Evolutionary conservation across 2,329 filamentous ascomycete species (phyloP), one percentile per base, ranked within the genome.

Genomic region (Talaromyces sp.): DNA sequence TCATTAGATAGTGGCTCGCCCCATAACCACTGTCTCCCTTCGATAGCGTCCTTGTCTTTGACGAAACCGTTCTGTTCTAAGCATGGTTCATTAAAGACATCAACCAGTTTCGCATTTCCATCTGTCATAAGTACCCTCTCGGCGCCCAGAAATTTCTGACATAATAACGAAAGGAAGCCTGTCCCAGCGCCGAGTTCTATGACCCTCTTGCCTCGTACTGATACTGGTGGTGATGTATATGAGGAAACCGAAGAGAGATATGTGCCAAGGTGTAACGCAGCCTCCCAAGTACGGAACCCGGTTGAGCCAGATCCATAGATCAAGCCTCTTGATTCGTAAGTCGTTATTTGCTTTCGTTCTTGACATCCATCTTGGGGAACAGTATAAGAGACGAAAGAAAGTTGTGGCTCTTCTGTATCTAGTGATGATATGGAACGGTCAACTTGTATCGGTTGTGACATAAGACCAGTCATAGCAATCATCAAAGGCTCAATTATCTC

Each of bases 401-500:
- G 89, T 69, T 86, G 72, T 76, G 93, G 91, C 25, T 86, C 89
- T 1, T 44, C 48, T 62, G 87, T 84, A 42, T 82, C 78, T 28
- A 83, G 73, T 71, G 92, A 74, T 71, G 92, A 87, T 16, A 39
- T 37, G 14, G 58, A 40, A 21, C 86, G 82, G n/a, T 84, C 25
- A 86, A 16, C 89, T 76, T 16, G 21, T 3, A 23, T 16, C 18
- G 86, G 84, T 33, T 83, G 80, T 21, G 83, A 80, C 63, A 96
- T 81, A 25, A 95, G 81, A 64, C 81, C 75, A 60, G 88, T 86
- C 68, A 96, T 82, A 40, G 82, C 80, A 61, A 81, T 81, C 83
- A 93, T 90, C 69, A 97, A 83, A 74, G 88, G 83, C 76, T 96
- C 91, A 65, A 89, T 92, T 54, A 96, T 87, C 74, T 89, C 92